phyloP scores from a whole-genome alignment of 345 rosid genomes.

The Populus tremula region DNA sequence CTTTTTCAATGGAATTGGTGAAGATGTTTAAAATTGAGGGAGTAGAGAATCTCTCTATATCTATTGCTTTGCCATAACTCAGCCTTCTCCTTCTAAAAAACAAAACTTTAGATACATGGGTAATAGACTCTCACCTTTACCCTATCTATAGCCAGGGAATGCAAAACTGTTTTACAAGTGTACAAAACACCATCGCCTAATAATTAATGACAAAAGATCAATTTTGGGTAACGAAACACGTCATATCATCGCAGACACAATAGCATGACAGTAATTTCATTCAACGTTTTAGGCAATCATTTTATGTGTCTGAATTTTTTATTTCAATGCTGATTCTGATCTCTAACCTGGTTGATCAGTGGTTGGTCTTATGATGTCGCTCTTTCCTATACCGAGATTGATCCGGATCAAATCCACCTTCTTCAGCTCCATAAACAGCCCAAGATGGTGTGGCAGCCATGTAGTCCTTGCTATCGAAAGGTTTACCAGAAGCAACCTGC shows the following conservation, averaged over 20 bases:
- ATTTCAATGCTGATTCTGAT: slow-evolving; percentile 1
- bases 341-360: slow-evolving; percentile 30
- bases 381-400: slow-evolving; percentile 78
- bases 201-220: neutral
- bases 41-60: too few relatives aligned
- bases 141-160: slow-evolving; percentile 3
- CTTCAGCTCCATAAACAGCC: slow-evolving; percentile 93
- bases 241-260: too few relatives aligned
- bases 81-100: neutral
- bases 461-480: slow-evolving; percentile 74
- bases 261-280: too few relatives aligned
- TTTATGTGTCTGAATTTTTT: too few relatives aligned
- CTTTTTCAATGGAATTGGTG: too few relatives aligned
- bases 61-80: neutral
- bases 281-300: too few relatives aligned
- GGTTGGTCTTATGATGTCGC: slow-evolving; percentile 71
- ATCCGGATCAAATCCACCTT: slow-evolving; percentile 93
- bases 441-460: slow-evolving; percentile 87
- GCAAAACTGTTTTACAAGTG: slow-evolving; percentile 12
- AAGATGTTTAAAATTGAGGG: too few relatives aligned
- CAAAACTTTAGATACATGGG: slow-evolving; percentile 1
- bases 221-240: too few relatives aligned
- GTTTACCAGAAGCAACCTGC: slow-evolving; percentile 79
- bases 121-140: neutral
- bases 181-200: slow-evolving; percentile 6